phyloP scores from a whole-genome alignment of 805 yeast genomes.

The Yarrowia sp. region DNA sequence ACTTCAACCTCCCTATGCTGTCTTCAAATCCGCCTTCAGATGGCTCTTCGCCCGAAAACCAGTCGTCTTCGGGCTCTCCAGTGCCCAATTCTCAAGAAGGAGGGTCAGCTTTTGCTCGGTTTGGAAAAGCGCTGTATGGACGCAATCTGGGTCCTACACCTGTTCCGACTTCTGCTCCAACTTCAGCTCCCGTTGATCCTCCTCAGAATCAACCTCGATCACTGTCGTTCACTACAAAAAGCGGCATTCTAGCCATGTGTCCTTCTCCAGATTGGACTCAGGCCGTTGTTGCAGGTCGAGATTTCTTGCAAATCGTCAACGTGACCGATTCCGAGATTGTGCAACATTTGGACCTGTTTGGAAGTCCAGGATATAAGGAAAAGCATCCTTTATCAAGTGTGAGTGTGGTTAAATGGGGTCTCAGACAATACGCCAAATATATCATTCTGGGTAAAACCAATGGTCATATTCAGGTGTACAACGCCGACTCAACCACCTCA shows the following conservation, averaged over 20 bases:
- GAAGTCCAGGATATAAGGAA: constrained; percentile 30
- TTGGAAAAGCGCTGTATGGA: constrained; percentile 34
- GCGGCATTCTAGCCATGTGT: constrained; percentile 37
- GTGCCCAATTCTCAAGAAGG: constrained; percentile 1
- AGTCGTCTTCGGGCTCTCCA: background rate
- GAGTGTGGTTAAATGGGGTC: constrained; percentile 40
- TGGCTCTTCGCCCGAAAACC: constrained; percentile 23
- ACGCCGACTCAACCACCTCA: constrained; percentile 31
- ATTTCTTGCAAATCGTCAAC: constrained; percentile 29
- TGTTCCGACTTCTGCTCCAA: constrained; percentile 15
- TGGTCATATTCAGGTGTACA: constrained; percentile 40
- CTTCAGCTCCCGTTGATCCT: background rate
- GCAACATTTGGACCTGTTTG: constrained; percentile 28
- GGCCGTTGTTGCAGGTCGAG: constrained; percentile 38
- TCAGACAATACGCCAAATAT: constrained; percentile 27
- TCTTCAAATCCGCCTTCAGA: constrained; percentile 18
- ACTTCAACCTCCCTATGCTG: constrained; percentile 17
- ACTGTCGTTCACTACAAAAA: constrained; percentile 28
- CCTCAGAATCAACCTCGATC: background rate
- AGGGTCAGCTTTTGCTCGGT: constrained; percentile 32
- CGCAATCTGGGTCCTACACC: background rate
- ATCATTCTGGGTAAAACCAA: constrained; percentile 38
- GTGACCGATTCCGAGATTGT: constrained; percentile 9
- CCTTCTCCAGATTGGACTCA: constrained; percentile 32
- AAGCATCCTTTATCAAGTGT: constrained; percentile 36